Evolutionary conservation across 177 flowering plant genomes (phyloP), one percentile per base, ranked within the genome.

Genomic region (Vitis hybrid): DNA sequence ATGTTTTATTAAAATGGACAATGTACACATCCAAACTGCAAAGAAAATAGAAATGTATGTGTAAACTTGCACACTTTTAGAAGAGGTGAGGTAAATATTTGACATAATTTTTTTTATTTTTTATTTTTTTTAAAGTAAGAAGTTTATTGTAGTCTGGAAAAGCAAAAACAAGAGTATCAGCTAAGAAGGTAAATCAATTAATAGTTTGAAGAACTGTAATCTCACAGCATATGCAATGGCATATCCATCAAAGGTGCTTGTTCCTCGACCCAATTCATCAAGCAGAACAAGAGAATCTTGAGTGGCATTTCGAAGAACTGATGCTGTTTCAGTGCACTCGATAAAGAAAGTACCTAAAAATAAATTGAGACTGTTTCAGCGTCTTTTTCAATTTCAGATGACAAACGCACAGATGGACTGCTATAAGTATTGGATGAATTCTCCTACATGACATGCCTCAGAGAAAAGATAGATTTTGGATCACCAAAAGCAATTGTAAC

Each of bases 201-300:
- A 3, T 51, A 12, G 17, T 15, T 50, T 34, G 18, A 12, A 56
- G 59, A 52, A 65, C 1, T 26, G 54, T 56, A 68, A 70, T 69
- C 95, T 89, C 74, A 95, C 99, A 66, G 98, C 96, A 79, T 91
- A 96, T 49, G 99, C 99, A 62, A 96, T 96, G 74, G 99, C 98
- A 79, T 96, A 92, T 73, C 99, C 99, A 80, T 96, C 99, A 76
- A 89, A 96, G 39, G 99, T 96, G 82, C 97, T 92, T 14, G 99
- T 96, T 75, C 99, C 99, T 58, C 99, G 88, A 55, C 99, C 99
- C 50, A 96, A 87, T 80, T 96, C 99, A 76, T 96, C 99, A 60
- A 96, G 95, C 72, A 93, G 73, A 70, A 96, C 98, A 58, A 96
- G 82, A 51, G 99, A 96, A 81, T 93, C 81, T 71, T 83, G 83